Evolutionary conservation across 306 rosid genomes (phyloP).

Genomic region (Vigna reflexopilosa): DNA sequence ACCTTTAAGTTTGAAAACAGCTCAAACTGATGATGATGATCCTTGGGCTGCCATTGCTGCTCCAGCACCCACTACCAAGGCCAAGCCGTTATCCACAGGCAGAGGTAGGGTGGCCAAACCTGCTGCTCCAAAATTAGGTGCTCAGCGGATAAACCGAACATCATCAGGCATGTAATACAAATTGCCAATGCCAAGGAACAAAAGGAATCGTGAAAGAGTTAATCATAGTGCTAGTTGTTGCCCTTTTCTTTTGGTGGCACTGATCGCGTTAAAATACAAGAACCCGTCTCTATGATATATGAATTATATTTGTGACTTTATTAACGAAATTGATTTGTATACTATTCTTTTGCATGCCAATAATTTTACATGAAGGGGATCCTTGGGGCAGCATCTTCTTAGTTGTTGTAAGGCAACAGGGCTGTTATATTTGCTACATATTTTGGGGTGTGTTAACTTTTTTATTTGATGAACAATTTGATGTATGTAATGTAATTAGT

Average conservation of each 20-base stretch:
- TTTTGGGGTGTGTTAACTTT: slow-evolving; percentile 3
- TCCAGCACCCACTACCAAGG: slow-evolving; percentile 88
- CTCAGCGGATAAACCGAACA: slow-evolving; percentile 89
- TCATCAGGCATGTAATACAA: slow-evolving; percentile 69
- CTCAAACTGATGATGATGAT: slow-evolving; percentile 65
- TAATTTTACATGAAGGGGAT: slow-evolving; percentile 34
- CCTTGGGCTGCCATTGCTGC: slow-evolving; percentile 99
- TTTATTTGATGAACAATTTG: neutral
- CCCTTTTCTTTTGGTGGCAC: slow-evolving; percentile 35
- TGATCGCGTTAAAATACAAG: slow-evolving; percentile 44
- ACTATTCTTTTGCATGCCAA: slow-evolving; percentile 45
- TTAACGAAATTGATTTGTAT: slow-evolving; percentile 50
- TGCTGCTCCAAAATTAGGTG: slow-evolving; percentile 84
- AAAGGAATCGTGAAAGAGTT: slow-evolving; percentile 23
- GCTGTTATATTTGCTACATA: neutral
- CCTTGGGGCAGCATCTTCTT: slow-evolving; percentile 39
- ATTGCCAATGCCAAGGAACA: slow-evolving; percentile 35
- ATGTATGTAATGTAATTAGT: slow-evolving; percentile 34
- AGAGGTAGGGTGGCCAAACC: slow-evolving; percentile 86
- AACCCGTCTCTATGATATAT: slow-evolving; percentile 24
- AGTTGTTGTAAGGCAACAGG: slow-evolving; percentile 16
- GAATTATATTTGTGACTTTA: slow-evolving; percentile 33
- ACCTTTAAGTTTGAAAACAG: slow-evolving; percentile 65
- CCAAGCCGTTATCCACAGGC: slow-evolving; percentile 73
- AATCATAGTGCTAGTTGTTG: slow-evolving; percentile 1